These are phyloP conservation scores for Aspergillus bridgeri DNA, from an alignment of 495 filamentous ascomycete species.

Conservation along the genomic window DNA sequence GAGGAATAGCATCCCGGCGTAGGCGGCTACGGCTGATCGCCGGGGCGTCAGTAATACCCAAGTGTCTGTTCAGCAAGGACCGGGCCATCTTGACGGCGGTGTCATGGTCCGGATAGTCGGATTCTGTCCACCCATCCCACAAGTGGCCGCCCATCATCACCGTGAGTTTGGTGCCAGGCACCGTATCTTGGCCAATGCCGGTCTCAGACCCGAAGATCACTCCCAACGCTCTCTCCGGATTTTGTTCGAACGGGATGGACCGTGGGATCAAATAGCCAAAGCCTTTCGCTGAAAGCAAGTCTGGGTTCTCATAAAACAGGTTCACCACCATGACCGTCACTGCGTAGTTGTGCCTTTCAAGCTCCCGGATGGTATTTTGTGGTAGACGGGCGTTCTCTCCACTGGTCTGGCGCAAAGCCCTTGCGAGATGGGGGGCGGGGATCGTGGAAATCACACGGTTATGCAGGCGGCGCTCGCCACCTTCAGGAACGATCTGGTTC, in stretches of 20 bases:
- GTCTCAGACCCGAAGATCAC: conserved; percentile 87
- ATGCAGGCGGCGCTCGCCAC: conserved; percentile 30
- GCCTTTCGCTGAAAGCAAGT: conserved; percentile 62
- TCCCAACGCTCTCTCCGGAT: conserved; percentile 81
- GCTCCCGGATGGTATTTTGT: conserved; percentile 21
- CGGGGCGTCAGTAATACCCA: conserved; percentile 61
- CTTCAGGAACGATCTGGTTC: conserved; percentile 14
- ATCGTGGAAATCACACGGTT: conserved; percentile 72
- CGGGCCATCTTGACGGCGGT: conserved; percentile 66
- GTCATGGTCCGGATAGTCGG: conserved; percentile 54
- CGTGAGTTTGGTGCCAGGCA: conserved; percentile 77
- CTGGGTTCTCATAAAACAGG: conserved; percentile 68
- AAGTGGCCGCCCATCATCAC: conserved; percentile 95
- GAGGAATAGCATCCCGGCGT: conserved; percentile 80
- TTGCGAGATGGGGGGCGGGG: conserved; percentile 38
- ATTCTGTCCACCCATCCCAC: conserved; percentile 64
- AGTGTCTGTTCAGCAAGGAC: conserved; percentile 64
- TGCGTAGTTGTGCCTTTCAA: conserved; percentile 54
- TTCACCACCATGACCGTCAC: conserved; percentile 90
- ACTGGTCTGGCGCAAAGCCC: conserved; percentile 15
- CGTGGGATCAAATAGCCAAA: conserved; percentile 90
- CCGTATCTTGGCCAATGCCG: conserved; percentile 49
- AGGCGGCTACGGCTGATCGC: conserved; percentile 55
- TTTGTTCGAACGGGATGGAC: conserved; percentile 63
- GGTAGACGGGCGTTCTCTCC: conserved; percentile 12